A percentile compares a stretch with the other conserved stretches of the same genome.
These are phyloP conservation scores for Pseudogymnoascus sp. DNA, from an alignment of 2,329 filamentous ascomycete genomes.

Conservation along the genomic window DNA sequence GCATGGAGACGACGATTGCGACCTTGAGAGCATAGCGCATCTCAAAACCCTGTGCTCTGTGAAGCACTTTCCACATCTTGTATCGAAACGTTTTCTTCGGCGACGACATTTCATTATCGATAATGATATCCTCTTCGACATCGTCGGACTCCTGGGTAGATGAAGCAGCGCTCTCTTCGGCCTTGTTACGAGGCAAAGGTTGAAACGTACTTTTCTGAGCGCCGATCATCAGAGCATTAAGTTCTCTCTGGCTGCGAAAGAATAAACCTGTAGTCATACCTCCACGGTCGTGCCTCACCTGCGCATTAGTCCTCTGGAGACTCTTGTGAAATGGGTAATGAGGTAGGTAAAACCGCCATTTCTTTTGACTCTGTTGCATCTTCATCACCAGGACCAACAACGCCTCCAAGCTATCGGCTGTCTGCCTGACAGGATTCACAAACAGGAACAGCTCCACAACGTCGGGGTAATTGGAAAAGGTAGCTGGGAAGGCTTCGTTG, in stretches of 20 bases:
- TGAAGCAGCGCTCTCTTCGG: slow-evolving; percentile 5
- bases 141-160: slow-evolving; percentile 23
- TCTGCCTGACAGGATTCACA: slow-evolving; percentile 44
- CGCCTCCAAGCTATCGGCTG: slow-evolving; percentile 38
- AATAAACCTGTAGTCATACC: slow-evolving; percentile 45
- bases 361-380: slow-evolving; percentile 36
- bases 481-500: slow-evolving; percentile 36
- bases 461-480: slow-evolving; percentile 39
- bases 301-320: slow-evolving; percentile 44
- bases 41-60: slow-evolving; percentile 49
- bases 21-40: slow-evolving; percentile 50
- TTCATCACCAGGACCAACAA: slow-evolving; percentile 39
- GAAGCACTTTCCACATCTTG: slow-evolving; percentile 40
- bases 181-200: slow-evolving; percentile 21
- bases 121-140: slow-evolving; percentile 32
- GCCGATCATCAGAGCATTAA: slow-evolving; percentile 27
- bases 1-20: slow-evolving; percentile 39
- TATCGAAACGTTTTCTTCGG: slow-evolving; percentile 36
- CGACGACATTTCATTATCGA: slow-evolving; percentile 31
- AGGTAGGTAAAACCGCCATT: slow-evolving; percentile 39
- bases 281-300: slow-evolving; percentile 50
- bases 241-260: slow-evolving; percentile 27
- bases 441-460: slow-evolving; percentile 47
- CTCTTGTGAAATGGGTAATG: slow-evolving; percentile 47
- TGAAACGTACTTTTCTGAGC: slow-evolving; percentile 28